Evolutionary conservation across 139 green algal genomes (phyloP).

Genomic region (Pseudopediastrum boryanum): DNA sequence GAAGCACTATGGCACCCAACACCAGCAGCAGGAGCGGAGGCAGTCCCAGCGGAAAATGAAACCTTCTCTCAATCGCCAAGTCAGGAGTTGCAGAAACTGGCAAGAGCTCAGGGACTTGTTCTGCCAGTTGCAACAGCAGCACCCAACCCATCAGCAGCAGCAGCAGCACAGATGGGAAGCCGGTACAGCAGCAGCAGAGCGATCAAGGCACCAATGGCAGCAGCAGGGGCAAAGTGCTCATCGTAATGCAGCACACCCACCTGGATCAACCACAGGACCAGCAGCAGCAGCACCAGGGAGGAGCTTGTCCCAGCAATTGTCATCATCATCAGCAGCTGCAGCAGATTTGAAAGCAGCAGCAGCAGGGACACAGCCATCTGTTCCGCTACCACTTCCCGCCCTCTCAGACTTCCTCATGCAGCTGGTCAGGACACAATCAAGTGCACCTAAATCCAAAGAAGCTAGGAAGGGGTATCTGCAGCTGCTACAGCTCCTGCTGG

Average conservation of each 20-base stretch:
- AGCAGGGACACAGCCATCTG: neutral
- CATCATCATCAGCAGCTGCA: neutral
- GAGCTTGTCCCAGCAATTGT: neutral
- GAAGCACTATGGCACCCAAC: neutral
- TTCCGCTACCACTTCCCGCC: too few relatives aligned
- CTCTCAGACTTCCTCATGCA: too few relatives aligned
- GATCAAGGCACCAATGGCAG: neutral
- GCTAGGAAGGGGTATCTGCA: neutral
- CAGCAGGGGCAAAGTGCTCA: too few relatives aligned
- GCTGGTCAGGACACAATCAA: too few relatives aligned
- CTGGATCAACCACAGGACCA: neutral
- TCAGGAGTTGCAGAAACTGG: neutral
- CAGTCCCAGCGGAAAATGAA: neutral
- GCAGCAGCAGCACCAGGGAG: slow-evolving; percentile 3
- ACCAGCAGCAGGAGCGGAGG: neutral
- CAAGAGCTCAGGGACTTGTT: too few relatives aligned
- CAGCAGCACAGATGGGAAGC: too few relatives aligned
- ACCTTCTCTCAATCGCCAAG: neutral
- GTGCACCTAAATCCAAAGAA: neutral
- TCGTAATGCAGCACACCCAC: neutral
- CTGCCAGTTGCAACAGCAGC: slow-evolving; percentile 8
- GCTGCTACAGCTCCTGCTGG: neutral
- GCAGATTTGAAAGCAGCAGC: neutral
- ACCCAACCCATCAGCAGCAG: neutral
- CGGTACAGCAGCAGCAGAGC: slow-evolving; percentile 6